Evolutionary conservation across 202 grass and related monocot genomes (phyloP), one percentile per base, ranked within the genome.

Genomic region (Schoenoplectus triqueter): DNA sequence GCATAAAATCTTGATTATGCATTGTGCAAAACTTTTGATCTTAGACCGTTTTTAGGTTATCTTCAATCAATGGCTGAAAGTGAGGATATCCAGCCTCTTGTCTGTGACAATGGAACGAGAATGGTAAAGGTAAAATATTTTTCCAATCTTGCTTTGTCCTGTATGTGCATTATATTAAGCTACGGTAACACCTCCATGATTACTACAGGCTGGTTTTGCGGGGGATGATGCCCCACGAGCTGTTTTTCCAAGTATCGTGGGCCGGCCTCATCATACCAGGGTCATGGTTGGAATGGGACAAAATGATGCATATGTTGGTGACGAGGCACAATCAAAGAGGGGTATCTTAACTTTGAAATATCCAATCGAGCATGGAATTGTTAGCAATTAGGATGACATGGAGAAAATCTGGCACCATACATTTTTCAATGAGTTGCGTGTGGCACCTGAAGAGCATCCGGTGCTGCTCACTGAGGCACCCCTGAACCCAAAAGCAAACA

Each of bases 301-400:
- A 77, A 96, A 96, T 62, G 94, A 96, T 84, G 94, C 94, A 81
- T 96, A 96, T 78, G 94, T 96, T 51, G 94, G 94, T 2, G 94
- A 96, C 64, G 94, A 96, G 84, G 94, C 94, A 82, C 94, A 96
- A 62, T 96, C 94, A 65, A 96, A 96, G 86, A 93, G 94, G 85
- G 94, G 91, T 91, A 93, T 96, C 61, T 83, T 96, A 69, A 96
- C 94, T 67, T 88, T 96, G 82, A 96, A 96, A 65, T 96, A 96
- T 64, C 94, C 94, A 3, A 96, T 96, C 0, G 94, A 96, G 61
- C 94, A 93, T 20, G 91, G 94, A 80, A 96, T 96, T 5, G 94
- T 96, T 56, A 96, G 94, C 86, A 96, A 96, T 76, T 96, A 91
- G 94, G 94, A 96, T 85, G 94, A 96, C 48, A 96, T 96, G 94